Percentiles rank a stretch among this genome's conserved stretches.
Evolutionary conservation across 2,329 filamentous ascomycete genomes (phyloP).

Genomic region (Scedosporium minutisporum): DNA sequence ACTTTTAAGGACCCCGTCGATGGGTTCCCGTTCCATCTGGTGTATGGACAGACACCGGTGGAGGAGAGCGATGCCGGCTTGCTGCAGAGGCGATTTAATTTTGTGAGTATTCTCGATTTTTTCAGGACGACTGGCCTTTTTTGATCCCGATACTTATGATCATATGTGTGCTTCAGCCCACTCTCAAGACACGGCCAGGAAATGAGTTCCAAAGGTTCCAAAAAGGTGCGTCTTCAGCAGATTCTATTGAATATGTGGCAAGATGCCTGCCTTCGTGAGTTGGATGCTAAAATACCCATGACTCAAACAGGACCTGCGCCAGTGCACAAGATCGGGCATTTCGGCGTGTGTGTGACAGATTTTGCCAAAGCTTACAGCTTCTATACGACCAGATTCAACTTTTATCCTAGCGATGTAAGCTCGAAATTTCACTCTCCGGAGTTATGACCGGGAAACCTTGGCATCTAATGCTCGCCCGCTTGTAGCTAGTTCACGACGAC

Average conservation of each 20-base stretch:
- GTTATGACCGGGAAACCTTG: constrained; percentile 31
- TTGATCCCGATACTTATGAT: background rate
- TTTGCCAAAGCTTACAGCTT: constrained; percentile 12
- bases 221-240: constrained; percentile 12
- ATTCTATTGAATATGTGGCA: constrained; percentile 5
- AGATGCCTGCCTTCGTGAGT: constrained; percentile 8
- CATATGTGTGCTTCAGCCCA: background rate
- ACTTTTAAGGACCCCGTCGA: constrained; percentile 1
- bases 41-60: background rate
- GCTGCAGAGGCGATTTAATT: background rate
- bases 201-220: constrained; percentile 1
- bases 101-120: background rate
- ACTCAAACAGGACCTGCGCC: constrained; percentile 20
- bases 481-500: constrained; percentile 15
- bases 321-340: constrained; percentile 30
- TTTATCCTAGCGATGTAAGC: constrained; percentile 1
- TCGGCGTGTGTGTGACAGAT: constrained; percentile 15
- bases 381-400: constrained; percentile 18
- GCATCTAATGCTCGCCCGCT: constrained; percentile 21
- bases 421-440: background rate
- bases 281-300: constrained; percentile 4
- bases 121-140: no score
- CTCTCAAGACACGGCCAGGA: background rate
- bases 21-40: constrained; percentile 2
- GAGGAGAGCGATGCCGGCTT: background rate